Evolutionary conservation across 495 filamentous ascomycete genomes (phyloP), one percentile per base, ranked within the genome.

Genomic region (Sordaria brevicollis): DNA sequence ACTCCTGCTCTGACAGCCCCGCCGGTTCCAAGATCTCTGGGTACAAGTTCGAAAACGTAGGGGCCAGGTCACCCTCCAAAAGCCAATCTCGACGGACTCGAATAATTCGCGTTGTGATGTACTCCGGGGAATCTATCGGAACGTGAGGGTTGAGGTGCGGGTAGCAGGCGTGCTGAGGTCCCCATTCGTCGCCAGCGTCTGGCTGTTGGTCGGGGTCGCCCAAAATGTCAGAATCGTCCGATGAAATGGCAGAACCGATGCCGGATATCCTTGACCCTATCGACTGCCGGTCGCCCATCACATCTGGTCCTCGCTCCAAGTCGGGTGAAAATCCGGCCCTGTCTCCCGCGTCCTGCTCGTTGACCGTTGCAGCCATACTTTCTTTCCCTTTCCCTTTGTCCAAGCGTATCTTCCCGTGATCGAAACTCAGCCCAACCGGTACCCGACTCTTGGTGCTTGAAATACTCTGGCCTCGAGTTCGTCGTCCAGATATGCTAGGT

Each of bases 61-160:
- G 95, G 8, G 93, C 93, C n/a, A 97, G 82, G 77, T 99, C 95
- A 5, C 93, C 96, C 49, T 87, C 86, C 25, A 92, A 77, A 84
- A 97, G 90, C 91, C 93, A 99, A 78, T 98, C 95, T 31, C 95
- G 85, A 31, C 87, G 85, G 67, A 99, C 90, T 2, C 95, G 90
- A 76, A 99, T 97, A 67, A 99, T 90, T 70, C 93, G 89, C 17
- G 95, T 99, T 7, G 82, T 88, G 54, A 84, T 79, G 74, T 90
- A 91, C 72, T 96, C 88, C 7, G 87, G 83, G 2, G 92, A 94
- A 62, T 87, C 84, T 21, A 91, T 76, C 2, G 94, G 92, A 19
- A 97, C 92, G 77, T 97, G 93, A 0, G 94, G 92, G 77, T 99
- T 99, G 68, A 90, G 83, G 79, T 99, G 95, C 49, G 94, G 94